phyloP scores from a whole-genome alignment of 208 protist genomes.

The Crithidia fasciculata region DNA sequence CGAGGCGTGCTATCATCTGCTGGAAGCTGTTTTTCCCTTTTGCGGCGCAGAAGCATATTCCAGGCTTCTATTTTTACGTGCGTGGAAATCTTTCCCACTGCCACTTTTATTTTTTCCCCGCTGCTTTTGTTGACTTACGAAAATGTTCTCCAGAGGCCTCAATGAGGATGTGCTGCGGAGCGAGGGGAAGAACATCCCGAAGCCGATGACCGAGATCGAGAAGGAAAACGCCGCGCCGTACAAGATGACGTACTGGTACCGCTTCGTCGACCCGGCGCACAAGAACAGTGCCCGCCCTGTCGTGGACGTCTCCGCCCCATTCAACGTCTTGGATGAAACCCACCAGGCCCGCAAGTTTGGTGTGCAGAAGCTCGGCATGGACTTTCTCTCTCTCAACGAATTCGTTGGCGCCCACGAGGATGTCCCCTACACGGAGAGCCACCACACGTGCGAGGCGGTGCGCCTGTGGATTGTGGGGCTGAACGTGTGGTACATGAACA shows the following conservation, averaged over 20 bases:
- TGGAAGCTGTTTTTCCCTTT: too few relatives aligned
- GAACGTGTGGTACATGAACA: slow-evolving; percentile 76
- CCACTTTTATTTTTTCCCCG: too few relatives aligned
- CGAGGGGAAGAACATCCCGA: slow-evolving; percentile 64
- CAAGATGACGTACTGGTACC: slow-evolving; percentile 63
- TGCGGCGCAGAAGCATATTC: too few relatives aligned
- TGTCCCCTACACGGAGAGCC: slow-evolving; percentile 80
- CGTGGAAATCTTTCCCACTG: not conserved
- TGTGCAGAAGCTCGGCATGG: slow-evolving; percentile 61
- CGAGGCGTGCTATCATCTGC: too few relatives aligned
- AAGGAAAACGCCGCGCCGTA: slow-evolving; percentile 42
- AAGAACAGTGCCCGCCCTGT: slow-evolving; percentile 41
- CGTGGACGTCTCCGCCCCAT: slow-evolving; percentile 80
- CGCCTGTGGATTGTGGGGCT: slow-evolving; percentile 63
- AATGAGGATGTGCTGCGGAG: slow-evolving; percentile 56
- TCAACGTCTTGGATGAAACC: slow-evolving; percentile 81
- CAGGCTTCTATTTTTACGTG: too few relatives aligned
- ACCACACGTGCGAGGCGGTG: slow-evolving; percentile 78
- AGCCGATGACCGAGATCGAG: slow-evolving; percentile 34
- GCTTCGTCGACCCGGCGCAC: slow-evolving; percentile 62
- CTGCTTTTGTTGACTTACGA: too few relatives aligned
- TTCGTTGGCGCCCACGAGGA: slow-evolving; percentile 77
- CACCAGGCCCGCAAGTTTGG: slow-evolving; percentile 77
- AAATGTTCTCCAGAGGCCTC: slow-evolving; percentile 70
- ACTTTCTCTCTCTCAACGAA: slow-evolving; percentile 73